phyloP scores from a whole-genome alignment of 805 yeast species.

The Komagataella mondaviorum region DNA sequence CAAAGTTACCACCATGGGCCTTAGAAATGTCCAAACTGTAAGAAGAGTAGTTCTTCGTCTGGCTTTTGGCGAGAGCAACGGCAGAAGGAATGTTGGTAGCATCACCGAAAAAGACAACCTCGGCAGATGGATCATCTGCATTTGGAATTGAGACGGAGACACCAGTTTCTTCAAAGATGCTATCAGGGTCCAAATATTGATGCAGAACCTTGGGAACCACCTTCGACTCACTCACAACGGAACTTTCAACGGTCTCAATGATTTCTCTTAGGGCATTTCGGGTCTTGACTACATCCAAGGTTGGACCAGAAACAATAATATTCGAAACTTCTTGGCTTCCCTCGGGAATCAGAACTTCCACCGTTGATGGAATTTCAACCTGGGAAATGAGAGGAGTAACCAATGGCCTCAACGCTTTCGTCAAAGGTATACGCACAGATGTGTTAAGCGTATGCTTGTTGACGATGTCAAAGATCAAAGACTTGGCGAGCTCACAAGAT shows the following conservation, averaged over 20 bases:
- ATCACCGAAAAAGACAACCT: conserved; percentile 54
- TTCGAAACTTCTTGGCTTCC: conserved; percentile 24
- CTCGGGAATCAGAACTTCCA: conserved; percentile 16
- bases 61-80: conserved; percentile 41
- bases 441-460: conserved; percentile 56
- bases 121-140: conserved; percentile 23
- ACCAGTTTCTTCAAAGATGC: conserved; percentile 35
- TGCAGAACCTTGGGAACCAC: conserved; percentile 59
- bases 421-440: conserved; percentile 33
- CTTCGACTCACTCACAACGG: conserved; percentile 39
- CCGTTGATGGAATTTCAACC: conserved; percentile 10
- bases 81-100: conserved; percentile 44
- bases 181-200: conserved; percentile 47
- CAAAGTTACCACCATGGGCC: conserved; percentile 72
- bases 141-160: conserved; percentile 47
- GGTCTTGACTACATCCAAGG: conserved; percentile 46
- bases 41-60: conserved; percentile 44
- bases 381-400: conserved; percentile 19
- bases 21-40: conserved; percentile 71
- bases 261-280: conserved; percentile 34
- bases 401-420: conserved; percentile 29
- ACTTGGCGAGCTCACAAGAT: conserved; percentile 65
- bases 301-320: conserved; percentile 54
- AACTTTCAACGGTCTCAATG: conserved; percentile 28
- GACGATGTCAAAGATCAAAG: conserved; percentile 58